Evolutionary conservation across 805 yeast genomes (phyloP), one percentile per base, ranked within the genome.

Genomic region (Maudiozyma saulgeensis): DNA sequence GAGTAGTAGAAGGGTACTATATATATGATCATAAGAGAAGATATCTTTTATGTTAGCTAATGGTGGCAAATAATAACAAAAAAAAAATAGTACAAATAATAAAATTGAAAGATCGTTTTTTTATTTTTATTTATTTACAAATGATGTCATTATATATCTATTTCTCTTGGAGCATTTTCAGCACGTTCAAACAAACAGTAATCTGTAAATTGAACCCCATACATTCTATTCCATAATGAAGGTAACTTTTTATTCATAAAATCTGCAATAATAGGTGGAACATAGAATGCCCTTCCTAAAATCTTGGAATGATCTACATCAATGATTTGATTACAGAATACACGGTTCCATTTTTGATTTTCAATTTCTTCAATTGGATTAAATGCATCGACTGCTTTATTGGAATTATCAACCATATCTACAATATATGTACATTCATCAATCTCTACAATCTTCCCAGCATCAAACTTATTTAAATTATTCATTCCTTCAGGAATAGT

Each of bases 401-500:
- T 73, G n/a, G 74, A 72, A 1, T 76, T 72, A 49, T 73, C 70
- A 43, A 73, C 66, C 41, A 82, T 74, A 64, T 90, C 97, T 41
- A 90, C 68, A 49, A 78, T 77, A 58, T 76, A 89, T 53, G 84
- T 82, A 68, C 98, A 90, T 7, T 68, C 54, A 0, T 65, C 67
- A 32, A 79, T 64, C 1, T 69, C 62, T 9, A 73, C 65, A 3
- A 87, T 67, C 54, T 83, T 81, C 11, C 76, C 76, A 1, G 70
- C 66, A 44, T 86, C 89, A 58, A 80, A 88, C 42, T 67, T 51
- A 61, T 91, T 90, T 56, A 72, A 68, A 57, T 88, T 82, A 61
- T 91, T 90, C 88, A 87, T 85, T 4, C 81, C 78, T 0, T 54
- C 44, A 1, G 95, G 93, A 1, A 74, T 58, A 1, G 56, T 52